A percentile compares a stretch with the other conserved stretches of the same genome.
Conservation (phyloP, 2,329 filamentous ascomycete genomes). For the Fusarium equiseti region DNA sequence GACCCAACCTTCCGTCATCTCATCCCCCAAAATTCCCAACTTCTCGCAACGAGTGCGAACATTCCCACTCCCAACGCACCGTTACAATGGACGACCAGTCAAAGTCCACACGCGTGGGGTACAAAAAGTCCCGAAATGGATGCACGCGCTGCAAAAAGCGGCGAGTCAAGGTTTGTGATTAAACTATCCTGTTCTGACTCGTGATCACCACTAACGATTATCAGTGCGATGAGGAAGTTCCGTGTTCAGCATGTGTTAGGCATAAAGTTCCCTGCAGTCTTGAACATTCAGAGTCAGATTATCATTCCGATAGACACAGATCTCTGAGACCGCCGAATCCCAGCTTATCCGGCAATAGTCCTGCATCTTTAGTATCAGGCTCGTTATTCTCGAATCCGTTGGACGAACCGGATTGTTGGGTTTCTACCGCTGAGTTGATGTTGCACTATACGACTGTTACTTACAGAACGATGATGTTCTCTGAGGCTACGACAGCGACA, state of each 20-base stretch:
- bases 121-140: slow-evolving; percentile 38
- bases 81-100: slow-evolving; percentile 6
- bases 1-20: slow-evolving; percentile 6
- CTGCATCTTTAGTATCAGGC: slow-evolving; percentile 18
- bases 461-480: slow-evolving; percentile 33
- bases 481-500: slow-evolving; percentile 11
- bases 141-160: slow-evolving; percentile 33
- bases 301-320: neutral
- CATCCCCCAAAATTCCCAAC: neutral
- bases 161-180: slow-evolving; percentile 17
- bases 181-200: neutral
- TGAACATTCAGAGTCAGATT: neutral
- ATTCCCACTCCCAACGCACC: neutral
- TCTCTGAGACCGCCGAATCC: slow-evolving; percentile 16
- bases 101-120: slow-evolving; percentile 27
- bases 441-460: slow-evolving; percentile 37
- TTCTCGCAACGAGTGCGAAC: slow-evolving; percentile 31
- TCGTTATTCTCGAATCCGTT: slow-evolving; percentile 9
- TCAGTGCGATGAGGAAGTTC: slow-evolving; percentile 32
- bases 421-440: slow-evolving; percentile 33
- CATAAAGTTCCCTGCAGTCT: slow-evolving; percentile 31
- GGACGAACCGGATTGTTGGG: slow-evolving; percentile 25
- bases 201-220: neutral
- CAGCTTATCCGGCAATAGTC: neutral
- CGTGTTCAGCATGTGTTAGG: slow-evolving; percentile 27